Conservation (phyloP, 176 grass and related monocot genomes). For the Aegilops sharonensis region DNA sequence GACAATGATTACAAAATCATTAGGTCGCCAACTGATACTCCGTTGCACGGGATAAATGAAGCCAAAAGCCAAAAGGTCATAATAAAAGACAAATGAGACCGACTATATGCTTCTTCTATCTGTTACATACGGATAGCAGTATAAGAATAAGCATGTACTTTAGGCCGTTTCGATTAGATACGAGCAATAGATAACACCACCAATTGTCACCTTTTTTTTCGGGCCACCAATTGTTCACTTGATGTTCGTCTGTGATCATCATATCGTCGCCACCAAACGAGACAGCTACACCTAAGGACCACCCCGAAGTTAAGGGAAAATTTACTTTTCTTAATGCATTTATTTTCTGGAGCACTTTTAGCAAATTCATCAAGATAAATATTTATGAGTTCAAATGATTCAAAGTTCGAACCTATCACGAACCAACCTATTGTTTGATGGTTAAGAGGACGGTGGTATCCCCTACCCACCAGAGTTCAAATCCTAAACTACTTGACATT, state of each 20-base stretch:
- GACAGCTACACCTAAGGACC: conserved; percentile 12
- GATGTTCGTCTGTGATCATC: conserved; percentile 1
- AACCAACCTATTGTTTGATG: too few relatives aligned
- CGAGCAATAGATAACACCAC: conserved; percentile 15
- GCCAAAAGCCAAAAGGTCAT: not conserved
- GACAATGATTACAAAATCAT: not conserved
- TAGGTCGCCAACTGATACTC: not conserved
- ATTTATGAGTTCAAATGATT: too few relatives aligned
- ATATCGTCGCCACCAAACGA: not conserved
- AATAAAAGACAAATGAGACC: not conserved
- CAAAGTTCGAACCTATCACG: too few relatives aligned
- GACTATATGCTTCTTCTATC: conserved; percentile 24
- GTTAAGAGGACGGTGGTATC: too few relatives aligned
- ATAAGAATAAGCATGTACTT: conserved; percentile 28
- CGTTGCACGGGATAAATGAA: not conserved
- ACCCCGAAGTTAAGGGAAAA: not conserved
- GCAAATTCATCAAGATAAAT: too few relatives aligned
- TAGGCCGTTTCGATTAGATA: conserved; percentile 18
- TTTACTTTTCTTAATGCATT: not conserved
- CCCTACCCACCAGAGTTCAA: too few relatives aligned
- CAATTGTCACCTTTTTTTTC: not conserved
- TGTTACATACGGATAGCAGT: conserved; percentile 1
- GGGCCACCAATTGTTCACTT: not conserved
- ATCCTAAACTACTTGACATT: too few relatives aligned
- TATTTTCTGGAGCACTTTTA: too few relatives aligned